Base-by-base conservation (phyloP, 2,329 filamentous ascomycete genomes). In the Penicillium sp. region DNA sequence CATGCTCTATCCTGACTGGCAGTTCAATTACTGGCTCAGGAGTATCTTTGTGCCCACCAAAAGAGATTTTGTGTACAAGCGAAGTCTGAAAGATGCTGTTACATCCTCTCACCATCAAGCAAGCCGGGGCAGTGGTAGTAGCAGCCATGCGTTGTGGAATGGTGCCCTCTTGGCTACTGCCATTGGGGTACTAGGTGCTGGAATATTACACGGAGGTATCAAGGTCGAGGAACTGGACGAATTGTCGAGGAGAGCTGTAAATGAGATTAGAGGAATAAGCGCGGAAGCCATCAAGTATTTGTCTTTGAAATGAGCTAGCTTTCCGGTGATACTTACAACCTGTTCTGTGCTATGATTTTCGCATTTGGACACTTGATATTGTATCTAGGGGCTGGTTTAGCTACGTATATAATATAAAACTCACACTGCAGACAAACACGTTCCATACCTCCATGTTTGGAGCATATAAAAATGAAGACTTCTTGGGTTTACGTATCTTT, bases 1-100 rank as follows among this genome's bases (percentile, higher is more conserved):
- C 6, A 77, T 77, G 62, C 79, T 82, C 71, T 82, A 80, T 60
- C 79, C 79, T 0, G 77, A 80, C 48, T 81, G 75, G 71, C 78
- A 81, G 63, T 80, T 74, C 55, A 66, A 70, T 52, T 81, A 74
- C 58, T 82, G 79, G 77, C 53, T 74, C 18, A 64, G 79, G 14
- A 81, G 76, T 53, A 61, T 81, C 1, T 80, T 80, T 53, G 68
- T 76, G 42, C 64, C 65, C 1, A 72, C 60, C 14, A 59, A 65
- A 63, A 57, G 60, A 1, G 75, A 79, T 45, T 74, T 79, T 56
- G 58, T 67, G 5, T 74, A 70, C 57, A 60, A 40, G 33, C 43
- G 33, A 21, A 64, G 62, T 26, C 35, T 28, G 28, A 54, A 55
- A 33, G 47, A 46, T 26, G 51, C 40, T n/a, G 23, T 6, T 8